Evolutionary conservation across 352 stramenopile species (phyloP), one percentile per base, ranked within the genome.

Genomic region (Phytophthora foliorum): DNA sequence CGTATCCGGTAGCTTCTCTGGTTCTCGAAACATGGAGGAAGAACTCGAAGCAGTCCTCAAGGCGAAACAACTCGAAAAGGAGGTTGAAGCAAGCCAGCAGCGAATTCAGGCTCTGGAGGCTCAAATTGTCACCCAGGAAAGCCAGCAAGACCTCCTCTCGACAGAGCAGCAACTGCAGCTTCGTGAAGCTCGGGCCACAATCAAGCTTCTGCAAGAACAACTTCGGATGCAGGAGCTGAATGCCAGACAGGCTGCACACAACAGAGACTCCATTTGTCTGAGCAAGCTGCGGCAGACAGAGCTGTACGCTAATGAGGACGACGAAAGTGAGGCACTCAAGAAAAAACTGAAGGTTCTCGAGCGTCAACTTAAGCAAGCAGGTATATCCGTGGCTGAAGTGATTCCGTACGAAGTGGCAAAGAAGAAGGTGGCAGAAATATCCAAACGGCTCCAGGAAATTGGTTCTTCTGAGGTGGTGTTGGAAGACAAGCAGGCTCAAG

Each of bases 361-460:
- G 36, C 78, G 87, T 1, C 87, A 94, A 48, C 69, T 94, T 11
- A 74, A 92, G 36, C 84, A 92, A 38, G 87, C 87, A 0, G 87
- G 87, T 6, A 90, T 94, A 34, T 91, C 84, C 6, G 86, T 96
- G 32, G 90, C 92, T 4, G 92, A 98, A 51, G 82, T 96, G 38
- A 97, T 98, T 62, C 88, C 92, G 17, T 98, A 97, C 78, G 82
- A 88, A 2, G 67, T 96, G 24, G 92, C 90, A 16, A 91, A 89
- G 52, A 67, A 69, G 14, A 93, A 92, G 42, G 85, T 98, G 31
- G 57, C 56, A 14, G 81, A 94, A 31, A 93, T 98, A 42, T 90
- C 90, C 6, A 80, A 73, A 22, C 79, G 90, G 39, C 85, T 98
- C 65, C 79, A 91, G 29, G 90, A 94, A 66, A 95, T 98, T 34